Evolutionary conservation across 2,329 filamentous ascomycete genomes (phyloP).

Genomic region (Fusarium brevicatenulatum): DNA sequence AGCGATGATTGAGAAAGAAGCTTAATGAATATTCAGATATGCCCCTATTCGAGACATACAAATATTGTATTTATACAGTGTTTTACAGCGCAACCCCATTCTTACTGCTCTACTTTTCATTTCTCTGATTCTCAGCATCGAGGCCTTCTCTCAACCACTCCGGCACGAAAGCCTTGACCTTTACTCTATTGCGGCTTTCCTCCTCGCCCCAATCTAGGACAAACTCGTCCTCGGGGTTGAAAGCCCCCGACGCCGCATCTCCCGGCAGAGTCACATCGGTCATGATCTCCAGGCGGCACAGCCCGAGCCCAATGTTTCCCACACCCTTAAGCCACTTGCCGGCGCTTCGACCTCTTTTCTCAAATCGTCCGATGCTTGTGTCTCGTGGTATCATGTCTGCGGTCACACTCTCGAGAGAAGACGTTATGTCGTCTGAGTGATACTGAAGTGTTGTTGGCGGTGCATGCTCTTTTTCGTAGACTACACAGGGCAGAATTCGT

Average conservation of each 20-base stretch:
- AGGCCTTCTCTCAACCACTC: slow-evolving; percentile 71
- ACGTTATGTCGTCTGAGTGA: slow-evolving; percentile 45
- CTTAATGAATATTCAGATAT: slow-evolving; percentile 17
- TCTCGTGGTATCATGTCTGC: slow-evolving; percentile 55
- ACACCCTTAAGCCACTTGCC: slow-evolving; percentile 84
- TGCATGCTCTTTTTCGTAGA: slow-evolving; percentile 67
- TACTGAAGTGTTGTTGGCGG: slow-evolving; percentile 59
- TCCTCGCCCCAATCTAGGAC: slow-evolving; percentile 63
- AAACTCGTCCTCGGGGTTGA: slow-evolving; percentile 70
- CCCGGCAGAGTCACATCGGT: slow-evolving; percentile 79
- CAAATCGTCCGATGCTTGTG: slow-evolving; percentile 62
- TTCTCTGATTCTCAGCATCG: slow-evolving; percentile 40
- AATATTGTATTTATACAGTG: slow-evolving; percentile 20
- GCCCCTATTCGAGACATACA: not conserved
- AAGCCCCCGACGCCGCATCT: slow-evolving; percentile 71
- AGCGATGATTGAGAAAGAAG: not conserved
- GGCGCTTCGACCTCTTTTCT: slow-evolving; percentile 72
- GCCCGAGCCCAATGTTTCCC: slow-evolving; percentile 85
- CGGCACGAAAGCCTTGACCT: slow-evolving; percentile 85
- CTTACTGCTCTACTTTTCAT: slow-evolving; percentile 17
- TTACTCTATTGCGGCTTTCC: slow-evolving; percentile 52
- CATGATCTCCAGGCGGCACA: slow-evolving; percentile 92
- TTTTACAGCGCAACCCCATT: slow-evolving; percentile 5
- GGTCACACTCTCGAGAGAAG: slow-evolving; percentile 41
- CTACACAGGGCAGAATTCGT: slow-evolving; percentile 81